Evolutionary conservation across 768 basidiomycete genomes (phyloP).

Genomic region (Sistotremastrum niveocremeum): DNA sequence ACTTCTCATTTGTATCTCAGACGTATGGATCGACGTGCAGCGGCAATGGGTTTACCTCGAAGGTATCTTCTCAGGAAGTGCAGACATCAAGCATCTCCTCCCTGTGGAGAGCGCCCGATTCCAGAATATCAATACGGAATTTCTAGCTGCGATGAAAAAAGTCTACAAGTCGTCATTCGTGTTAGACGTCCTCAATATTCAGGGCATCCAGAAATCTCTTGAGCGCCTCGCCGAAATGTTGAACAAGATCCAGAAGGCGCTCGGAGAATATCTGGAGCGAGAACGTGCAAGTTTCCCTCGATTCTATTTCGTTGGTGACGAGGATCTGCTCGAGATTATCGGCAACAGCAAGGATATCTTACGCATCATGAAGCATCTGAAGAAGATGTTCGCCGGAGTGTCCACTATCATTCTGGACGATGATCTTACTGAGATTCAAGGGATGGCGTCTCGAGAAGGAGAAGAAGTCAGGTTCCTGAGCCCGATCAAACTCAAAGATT

Average conservation of each 20-base stretch:
- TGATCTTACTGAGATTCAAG: slow-evolving; percentile 75
- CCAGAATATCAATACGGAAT: slow-evolving; percentile 97
- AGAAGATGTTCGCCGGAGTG: slow-evolving; percentile 99
- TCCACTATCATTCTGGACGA: slow-evolving; percentile 82
- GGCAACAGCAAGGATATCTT: slow-evolving; percentile 98
- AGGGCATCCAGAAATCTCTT: slow-evolving; percentile 90
- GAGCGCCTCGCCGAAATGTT: slow-evolving; percentile 93
- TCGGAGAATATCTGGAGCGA: slow-evolving; percentile 96
- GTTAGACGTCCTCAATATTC: slow-evolving; percentile 86
- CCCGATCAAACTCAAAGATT: slow-evolving; percentile 82
- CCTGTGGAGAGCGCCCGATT: slow-evolving; percentile 97
- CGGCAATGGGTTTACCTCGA: slow-evolving; percentile 99
- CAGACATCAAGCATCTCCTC: slow-evolving; percentile 97
- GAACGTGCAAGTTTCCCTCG: slow-evolving; percentile 97
- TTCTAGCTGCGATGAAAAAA: slow-evolving; percentile 97
- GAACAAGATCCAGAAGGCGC: slow-evolving; percentile 97
- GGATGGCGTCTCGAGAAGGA: slow-evolving; percentile 92
- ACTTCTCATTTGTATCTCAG: slow-evolving; percentile 22
- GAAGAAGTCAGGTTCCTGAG: slow-evolving; percentile 80
- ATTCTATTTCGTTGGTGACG: slow-evolving; percentile 99
- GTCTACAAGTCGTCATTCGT: slow-evolving; percentile 99
- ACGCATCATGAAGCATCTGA: slow-evolving; percentile 97
- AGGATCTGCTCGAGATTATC: slow-evolving; percentile 96
- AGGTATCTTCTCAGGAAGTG: slow-evolving; percentile 98
- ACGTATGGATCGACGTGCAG: slow-evolving; percentile 99